phyloP scores from a whole-genome alignment of 2,329 filamentous ascomycete species.

The Claviceps arundinis region DNA sequence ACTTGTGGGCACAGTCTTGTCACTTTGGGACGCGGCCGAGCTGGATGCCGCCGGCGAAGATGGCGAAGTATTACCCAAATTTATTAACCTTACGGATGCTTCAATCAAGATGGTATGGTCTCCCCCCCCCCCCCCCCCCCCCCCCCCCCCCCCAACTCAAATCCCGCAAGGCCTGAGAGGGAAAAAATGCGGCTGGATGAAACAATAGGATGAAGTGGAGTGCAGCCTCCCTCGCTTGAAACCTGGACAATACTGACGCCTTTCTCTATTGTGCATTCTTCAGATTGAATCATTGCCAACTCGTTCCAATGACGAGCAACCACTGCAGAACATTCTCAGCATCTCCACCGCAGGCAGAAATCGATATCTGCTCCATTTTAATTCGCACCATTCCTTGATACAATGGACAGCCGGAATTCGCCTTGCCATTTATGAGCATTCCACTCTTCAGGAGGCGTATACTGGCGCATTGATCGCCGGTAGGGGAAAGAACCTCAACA shows the following conservation, averaged over 20 bases:
- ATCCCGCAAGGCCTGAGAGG: neutral
- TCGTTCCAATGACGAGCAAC: constrained; percentile 59
- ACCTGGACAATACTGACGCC: neutral
- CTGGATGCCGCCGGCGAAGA: constrained; percentile 77
- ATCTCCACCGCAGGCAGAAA: constrained; percentile 93
- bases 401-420: constrained; percentile 96
- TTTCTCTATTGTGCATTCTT: neutral
- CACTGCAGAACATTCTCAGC: constrained; percentile 87
- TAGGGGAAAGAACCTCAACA: constrained; percentile 80
- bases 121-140: too few species aligned
- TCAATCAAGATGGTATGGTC: constrained; percentile 85
- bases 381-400: constrained; percentile 79
- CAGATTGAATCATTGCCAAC: constrained; percentile 85
- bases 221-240: neutral
- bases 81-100: constrained; percentile 93
- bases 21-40: constrained; percentile 88
- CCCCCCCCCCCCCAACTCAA: neutral
- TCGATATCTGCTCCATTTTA: constrained; percentile 90
- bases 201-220: neutral
- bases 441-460: constrained; percentile 88
- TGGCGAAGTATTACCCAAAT: constrained; percentile 75
- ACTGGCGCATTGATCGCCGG: constrained; percentile 91
- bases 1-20: constrained; percentile 86
- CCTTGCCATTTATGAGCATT: constrained; percentile 86
- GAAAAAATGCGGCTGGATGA: neutral